phyloP scores from a whole-genome alignment of 2,329 filamentous ascomycete species.

The Exophiala dermatitidis region DNA sequence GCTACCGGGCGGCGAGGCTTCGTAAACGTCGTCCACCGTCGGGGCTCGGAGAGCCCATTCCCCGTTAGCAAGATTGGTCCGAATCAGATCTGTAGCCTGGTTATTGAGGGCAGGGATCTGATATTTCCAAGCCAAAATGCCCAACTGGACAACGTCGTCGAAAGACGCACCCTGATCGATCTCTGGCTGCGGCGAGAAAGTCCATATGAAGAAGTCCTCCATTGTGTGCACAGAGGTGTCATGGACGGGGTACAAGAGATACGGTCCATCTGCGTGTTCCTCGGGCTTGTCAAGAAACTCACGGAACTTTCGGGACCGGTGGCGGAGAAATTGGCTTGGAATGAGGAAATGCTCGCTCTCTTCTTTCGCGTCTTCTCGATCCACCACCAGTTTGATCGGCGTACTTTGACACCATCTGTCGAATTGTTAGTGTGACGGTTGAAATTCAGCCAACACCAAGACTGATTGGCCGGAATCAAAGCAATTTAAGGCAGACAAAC shows the following conservation, averaged over 20 bases:
- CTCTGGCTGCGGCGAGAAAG: conserved; percentile 4
- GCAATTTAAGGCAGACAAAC: neutral
- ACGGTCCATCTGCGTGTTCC: neutral
- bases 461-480: too few relatives aligned
- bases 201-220: conserved; percentile 22
- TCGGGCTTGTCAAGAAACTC: neutral
- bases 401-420: conserved; percentile 19
- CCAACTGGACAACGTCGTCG: conserved; percentile 13
- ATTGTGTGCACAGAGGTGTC: conserved; percentile 10
- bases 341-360: conserved; percentile 1
- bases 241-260: neutral
- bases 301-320: conserved; percentile 16
- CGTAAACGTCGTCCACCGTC: conserved; percentile 18
- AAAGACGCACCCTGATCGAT: conserved; percentile 12
- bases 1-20: conserved; percentile 7
- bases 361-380: neutral
- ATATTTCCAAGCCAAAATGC: conserved; percentile 19
- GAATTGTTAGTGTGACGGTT: neutral
- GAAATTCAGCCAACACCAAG: too few relatives aligned
- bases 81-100: conserved; percentile 19
- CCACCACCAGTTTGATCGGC: conserved; percentile 7
- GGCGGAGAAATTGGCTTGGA: conserved; percentile 14
- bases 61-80: conserved; percentile 13
- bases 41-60: conserved; percentile 16
- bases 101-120: conserved; percentile 21